phyloP scores from a whole-genome alignment of 768 basidiomycete genomes.

The Lactifluus rugatus region DNA sequence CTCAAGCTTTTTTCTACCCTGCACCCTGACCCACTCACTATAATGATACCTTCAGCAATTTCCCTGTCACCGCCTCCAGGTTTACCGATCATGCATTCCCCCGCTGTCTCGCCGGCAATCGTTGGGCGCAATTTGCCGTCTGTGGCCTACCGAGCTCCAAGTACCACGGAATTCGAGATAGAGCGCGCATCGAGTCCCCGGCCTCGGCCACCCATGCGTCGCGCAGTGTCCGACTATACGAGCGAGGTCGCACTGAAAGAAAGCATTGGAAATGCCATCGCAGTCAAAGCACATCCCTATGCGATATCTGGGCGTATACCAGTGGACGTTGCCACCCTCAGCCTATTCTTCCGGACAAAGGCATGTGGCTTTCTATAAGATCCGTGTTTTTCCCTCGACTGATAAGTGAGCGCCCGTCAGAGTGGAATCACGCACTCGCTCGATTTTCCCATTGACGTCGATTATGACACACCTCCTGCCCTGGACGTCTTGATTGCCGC shows the following conservation, averaged over 20 bases:
- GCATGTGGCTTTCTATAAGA: slow-evolving; percentile 31
- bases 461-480: slow-evolving; percentile 64
- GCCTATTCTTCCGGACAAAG: slow-evolving; percentile 73
- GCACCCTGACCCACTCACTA: slow-evolving; percentile 4
- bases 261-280: slow-evolving; percentile 39
- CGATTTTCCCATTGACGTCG: slow-evolving; percentile 73
- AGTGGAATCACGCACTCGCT: slow-evolving; percentile 71
- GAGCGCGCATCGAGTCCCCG: slow-evolving; percentile 32
- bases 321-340: slow-evolving; percentile 54
- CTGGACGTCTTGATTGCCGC: slow-evolving; percentile 70
- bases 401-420: slow-evolving; percentile 31
- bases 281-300: slow-evolving; percentile 52
- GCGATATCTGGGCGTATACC: slow-evolving; percentile 60
- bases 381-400: background rate
- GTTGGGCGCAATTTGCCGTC: slow-evolving; percentile 7
- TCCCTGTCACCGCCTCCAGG: background rate
- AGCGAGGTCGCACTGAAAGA: slow-evolving; percentile 46
- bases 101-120: slow-evolving; percentile 17
- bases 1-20: slow-evolving; percentile 4
- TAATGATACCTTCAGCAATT: slow-evolving; percentile 17
- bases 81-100: slow-evolving; percentile 13
- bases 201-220: slow-evolving; percentile 20
- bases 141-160: slow-evolving; percentile 34
- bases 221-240: slow-evolving; percentile 35
- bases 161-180: slow-evolving; percentile 51